A percentile compares a stretch with the other conserved stretches of the same genome.
phyloP scores from a whole-genome alignment of 2,329 filamentous ascomycete genomes.

The Colletotrichum paranaense region DNA sequence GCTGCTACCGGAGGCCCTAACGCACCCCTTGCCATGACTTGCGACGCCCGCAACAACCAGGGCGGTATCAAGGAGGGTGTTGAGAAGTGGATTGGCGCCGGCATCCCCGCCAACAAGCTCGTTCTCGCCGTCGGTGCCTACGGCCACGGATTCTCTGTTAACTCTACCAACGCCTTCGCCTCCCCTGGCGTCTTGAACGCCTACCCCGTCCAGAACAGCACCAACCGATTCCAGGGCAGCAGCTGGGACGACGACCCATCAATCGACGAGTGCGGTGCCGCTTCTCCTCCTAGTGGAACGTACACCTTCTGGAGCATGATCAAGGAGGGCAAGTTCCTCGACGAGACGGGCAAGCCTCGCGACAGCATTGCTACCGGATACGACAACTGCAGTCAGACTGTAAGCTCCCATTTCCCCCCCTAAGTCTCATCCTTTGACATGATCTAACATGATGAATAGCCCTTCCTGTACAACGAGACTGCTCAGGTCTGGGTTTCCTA shows the following conservation, averaged over 20 bases:
- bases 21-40: conserved; percentile 15
- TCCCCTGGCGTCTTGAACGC: conserved; percentile 27
- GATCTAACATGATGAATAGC: no score
- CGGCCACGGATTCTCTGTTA: conserved; percentile 35
- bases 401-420: no score
- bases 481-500: conserved; percentile 33
- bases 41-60: conserved; percentile 33
- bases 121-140: conserved; percentile 31
- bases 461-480: conserved; percentile 24
- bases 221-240: conserved; percentile 33
- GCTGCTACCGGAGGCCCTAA: conserved; percentile 28
- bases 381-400: conserved; percentile 32
- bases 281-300: conserved; percentile 23
- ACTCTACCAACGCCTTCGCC: conserved; percentile 24
- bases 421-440: no score
- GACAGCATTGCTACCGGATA: conserved; percentile 15
- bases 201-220: conserved; percentile 28
- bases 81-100: conserved; percentile 26
- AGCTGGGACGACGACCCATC: conserved; percentile 33
- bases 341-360: conserved; percentile 23
- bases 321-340: conserved; percentile 29
- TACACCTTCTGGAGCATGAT: conserved; percentile 29
- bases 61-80: conserved; percentile 32
- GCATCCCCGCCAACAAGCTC: conserved; percentile 27
- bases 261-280: conserved; percentile 29